Evolutionary conservation across 176 grass and related monocot genomes (phyloP).

Genomic region (Tillandsia leiboldiana): DNA sequence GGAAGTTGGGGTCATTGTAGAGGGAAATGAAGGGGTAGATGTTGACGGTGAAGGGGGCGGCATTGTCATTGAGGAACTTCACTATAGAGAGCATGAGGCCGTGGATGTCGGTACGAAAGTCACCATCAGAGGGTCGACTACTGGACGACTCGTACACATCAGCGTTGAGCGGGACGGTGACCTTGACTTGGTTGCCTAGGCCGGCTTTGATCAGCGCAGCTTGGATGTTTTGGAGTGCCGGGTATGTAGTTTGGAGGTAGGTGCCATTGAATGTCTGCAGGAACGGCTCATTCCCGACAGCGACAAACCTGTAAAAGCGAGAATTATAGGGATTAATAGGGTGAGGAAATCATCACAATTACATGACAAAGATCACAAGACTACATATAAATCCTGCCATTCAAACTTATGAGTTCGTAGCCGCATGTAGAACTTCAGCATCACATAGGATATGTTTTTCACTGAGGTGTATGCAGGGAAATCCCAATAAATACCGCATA

Average conservation of each 20-base stretch:
- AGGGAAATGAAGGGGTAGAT: constrained; percentile 88
- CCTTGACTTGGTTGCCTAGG: constrained; percentile 43
- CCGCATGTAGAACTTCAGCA: too few species aligned
- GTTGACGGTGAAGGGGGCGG: constrained; percentile 55
- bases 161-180: constrained; percentile 69
- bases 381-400: too few species aligned
- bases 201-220: constrained; percentile 63
- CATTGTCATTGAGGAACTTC: constrained; percentile 53
- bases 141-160: constrained; percentile 55
- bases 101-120: constrained; percentile 68
- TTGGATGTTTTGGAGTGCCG: constrained; percentile 77
- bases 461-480: too few species aligned
- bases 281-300: constrained; percentile 82
- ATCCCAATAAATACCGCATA: too few species aligned
- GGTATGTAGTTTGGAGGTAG: constrained; percentile 61
- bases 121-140: constrained; percentile 58
- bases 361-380: too few species aligned
- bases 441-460: too few species aligned
- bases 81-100: constrained; percentile 52
- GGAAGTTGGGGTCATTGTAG: constrained; percentile 63
- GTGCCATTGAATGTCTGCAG: constrained; percentile 60
- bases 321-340: background rate
- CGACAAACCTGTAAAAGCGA: constrained; percentile 33
- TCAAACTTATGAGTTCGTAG: too few species aligned
- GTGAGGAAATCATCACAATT: background rate